Evolutionary conservation across 2,329 filamentous ascomycete species (phyloP).

Genomic region (Talaromyces islandicus): DNA sequence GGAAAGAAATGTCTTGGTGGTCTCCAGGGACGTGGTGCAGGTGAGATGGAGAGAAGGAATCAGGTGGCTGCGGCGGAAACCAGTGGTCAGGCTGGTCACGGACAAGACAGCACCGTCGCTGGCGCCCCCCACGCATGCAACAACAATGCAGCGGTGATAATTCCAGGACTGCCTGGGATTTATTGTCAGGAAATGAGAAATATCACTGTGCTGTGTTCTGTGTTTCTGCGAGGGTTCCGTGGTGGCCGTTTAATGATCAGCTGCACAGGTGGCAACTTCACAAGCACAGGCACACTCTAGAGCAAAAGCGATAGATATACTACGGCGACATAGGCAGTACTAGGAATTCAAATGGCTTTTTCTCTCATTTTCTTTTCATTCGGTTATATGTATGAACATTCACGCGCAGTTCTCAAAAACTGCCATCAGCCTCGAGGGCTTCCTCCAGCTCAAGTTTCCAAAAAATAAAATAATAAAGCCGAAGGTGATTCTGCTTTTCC

Average conservation of each 20-base stretch:
- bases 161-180: background rate
- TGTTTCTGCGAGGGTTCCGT: background rate
- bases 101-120: background rate
- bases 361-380: background rate
- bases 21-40: background rate
- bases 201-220: background rate
- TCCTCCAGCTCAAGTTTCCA: background rate
- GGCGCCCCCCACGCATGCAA: background rate
- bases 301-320: background rate
- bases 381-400: background rate
- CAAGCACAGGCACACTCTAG: background rate
- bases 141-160: background rate
- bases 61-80: background rate
- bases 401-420: background rate
- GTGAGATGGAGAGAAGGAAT: background rate
- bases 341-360: background rate
- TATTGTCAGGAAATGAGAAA: background rate
- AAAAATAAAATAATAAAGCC: background rate
- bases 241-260: background rate
- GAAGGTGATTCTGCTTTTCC: background rate
- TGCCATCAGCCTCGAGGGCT: background rate
- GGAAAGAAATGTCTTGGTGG: background rate
- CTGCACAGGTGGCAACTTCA: background rate
- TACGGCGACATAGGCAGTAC: background rate
- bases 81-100: background rate